phyloP scores from a whole-genome alignment of 1,139 yeast genomes.

The Zygoascus meyerae region DNA sequence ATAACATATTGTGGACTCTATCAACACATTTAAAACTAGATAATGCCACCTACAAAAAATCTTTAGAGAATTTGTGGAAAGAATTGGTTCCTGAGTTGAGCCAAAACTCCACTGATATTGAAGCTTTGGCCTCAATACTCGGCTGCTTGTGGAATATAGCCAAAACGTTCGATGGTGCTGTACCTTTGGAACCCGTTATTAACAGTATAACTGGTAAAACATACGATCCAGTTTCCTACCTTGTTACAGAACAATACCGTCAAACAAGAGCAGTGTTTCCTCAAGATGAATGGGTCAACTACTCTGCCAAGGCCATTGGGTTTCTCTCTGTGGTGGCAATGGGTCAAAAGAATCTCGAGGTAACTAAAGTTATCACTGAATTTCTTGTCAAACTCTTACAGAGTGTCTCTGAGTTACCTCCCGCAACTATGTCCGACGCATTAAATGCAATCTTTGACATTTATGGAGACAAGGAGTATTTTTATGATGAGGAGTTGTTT shows the following conservation, averaged over 20 bases:
- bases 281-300: constrained; percentile 24
- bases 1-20: constrained; percentile 45
- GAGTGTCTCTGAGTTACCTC: constrained; percentile 32
- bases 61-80: constrained; percentile 29
- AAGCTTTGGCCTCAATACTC: constrained; percentile 44
- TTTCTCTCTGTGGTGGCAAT: constrained; percentile 54
- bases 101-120: constrained; percentile 32
- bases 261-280: constrained; percentile 12
- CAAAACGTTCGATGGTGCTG: constrained; percentile 40
- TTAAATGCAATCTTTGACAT: constrained; percentile 67
- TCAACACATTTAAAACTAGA: constrained; percentile 17
- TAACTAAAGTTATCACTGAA: constrained; percentile 34
- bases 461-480: constrained; percentile 66
- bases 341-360: constrained; percentile 37
- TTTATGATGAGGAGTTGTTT: constrained; percentile 64
- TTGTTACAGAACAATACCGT: constrained; percentile 10
- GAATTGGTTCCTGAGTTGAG: constrained; percentile 18
- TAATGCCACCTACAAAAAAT: constrained; percentile 23
- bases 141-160: constrained; percentile 60
- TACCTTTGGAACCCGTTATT: constrained; percentile 19
- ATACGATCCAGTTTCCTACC: constrained; percentile 6
- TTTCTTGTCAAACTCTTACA: constrained; percentile 23
- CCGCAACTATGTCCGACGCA: constrained; percentile 49
- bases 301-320: constrained; percentile 35
- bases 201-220: constrained; percentile 15